Conservation (phyloP, 768 basidiomycete species). For the Imleria badia region DNA sequence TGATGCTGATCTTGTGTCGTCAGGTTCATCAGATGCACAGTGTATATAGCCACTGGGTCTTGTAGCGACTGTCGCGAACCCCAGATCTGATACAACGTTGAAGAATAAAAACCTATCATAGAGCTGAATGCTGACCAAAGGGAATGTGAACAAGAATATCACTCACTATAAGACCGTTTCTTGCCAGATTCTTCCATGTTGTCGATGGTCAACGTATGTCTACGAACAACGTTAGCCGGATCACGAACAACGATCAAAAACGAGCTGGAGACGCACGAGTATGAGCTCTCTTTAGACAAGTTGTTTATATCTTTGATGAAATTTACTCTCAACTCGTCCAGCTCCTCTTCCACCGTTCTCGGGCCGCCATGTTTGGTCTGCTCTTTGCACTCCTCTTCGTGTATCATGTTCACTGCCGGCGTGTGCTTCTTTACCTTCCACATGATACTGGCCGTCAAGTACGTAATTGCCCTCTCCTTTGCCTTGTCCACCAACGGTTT, state of each 20-base stretch:
- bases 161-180: too few species aligned
- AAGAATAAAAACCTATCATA: background rate
- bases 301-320: conserved; percentile 22
- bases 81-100: conserved; percentile 1
- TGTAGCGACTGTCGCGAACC: conserved; percentile 10
- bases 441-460: background rate
- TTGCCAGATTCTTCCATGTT: background rate
- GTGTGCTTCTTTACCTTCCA: conserved; percentile 8
- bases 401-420: conserved; percentile 5
- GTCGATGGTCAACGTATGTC: conserved; percentile 11
- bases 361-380: background rate
- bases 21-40: conserved; percentile 28
- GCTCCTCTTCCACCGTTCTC: conserved; percentile 6
- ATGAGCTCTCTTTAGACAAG: background rate
- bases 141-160: too few species aligned
- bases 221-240: background rate
- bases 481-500: background rate
- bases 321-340: conserved; percentile 5
- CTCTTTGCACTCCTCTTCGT: background rate
- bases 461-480: background rate
- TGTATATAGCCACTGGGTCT: conserved; percentile 19
- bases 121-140: too few species aligned
- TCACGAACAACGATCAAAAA: background rate
- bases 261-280: background rate
- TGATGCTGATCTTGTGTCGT: conserved; percentile 29